These are phyloP conservation scores for Calonectria pseudoturangicola DNA, from an alignment of 2,329 filamentous ascomycete genomes.

Conservation along the genomic window DNA sequence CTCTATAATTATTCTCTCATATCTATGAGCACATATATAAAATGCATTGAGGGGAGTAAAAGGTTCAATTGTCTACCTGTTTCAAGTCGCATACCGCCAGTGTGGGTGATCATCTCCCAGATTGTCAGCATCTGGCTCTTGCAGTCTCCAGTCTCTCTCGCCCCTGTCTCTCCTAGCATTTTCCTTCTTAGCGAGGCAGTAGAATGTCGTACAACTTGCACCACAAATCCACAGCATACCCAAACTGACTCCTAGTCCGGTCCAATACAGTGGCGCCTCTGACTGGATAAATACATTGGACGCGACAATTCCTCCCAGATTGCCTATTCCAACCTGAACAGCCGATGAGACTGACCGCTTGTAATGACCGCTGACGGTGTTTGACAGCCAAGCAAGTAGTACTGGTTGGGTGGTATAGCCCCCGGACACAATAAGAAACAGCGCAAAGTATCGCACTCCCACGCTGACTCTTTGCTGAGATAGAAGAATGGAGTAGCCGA, in stretches of 20 bases:
- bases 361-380: background rate
- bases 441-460: conserved; percentile 1
- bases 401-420: conserved; percentile 6
- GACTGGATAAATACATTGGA: conserved; percentile 7
- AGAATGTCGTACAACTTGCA: background rate
- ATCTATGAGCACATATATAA: too few species aligned
- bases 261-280: conserved; percentile 2
- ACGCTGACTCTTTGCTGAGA: background rate
- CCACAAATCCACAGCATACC: conserved; percentile 15
- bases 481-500: background rate
- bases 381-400: background rate
- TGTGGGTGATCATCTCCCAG: conserved; percentile 15
- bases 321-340: conserved; percentile 1
- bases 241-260: background rate
- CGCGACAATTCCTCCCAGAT: conserved; percentile 3
- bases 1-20: too few species aligned
- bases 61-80: too few species aligned
- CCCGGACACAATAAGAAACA: conserved; percentile 3
- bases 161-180: conserved; percentile 6
- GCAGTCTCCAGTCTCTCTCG: conserved; percentile 8
- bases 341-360: background rate
- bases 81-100: conserved; percentile 7
- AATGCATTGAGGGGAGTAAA: too few species aligned
- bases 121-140: conserved; percentile 9
- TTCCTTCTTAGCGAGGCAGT: background rate